Percentiles rank a stretch among this genome's conserved stretches.
Conservation (phyloP, 1,284 basidiomycete species). For the Pseudozyma sp. region DNA sequence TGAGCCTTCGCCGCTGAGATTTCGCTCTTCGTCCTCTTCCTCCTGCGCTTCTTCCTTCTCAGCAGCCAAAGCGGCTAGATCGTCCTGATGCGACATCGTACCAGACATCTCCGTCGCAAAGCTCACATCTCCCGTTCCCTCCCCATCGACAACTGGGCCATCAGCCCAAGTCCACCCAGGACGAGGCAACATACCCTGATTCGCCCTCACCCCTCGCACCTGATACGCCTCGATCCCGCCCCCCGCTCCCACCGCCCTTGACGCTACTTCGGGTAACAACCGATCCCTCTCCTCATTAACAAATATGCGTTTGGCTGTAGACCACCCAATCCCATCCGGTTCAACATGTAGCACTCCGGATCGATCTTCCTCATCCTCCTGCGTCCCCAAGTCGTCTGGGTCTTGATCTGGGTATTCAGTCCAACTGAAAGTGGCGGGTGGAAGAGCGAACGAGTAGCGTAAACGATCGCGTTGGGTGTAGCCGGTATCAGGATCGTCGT, state of each 20-base stretch:
- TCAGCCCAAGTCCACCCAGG: slow-evolving; percentile 28
- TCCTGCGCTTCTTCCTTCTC: neutral
- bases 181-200: slow-evolving; percentile 23
- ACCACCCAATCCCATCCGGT: slow-evolving; percentile 41
- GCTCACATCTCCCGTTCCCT: slow-evolving; percentile 1
- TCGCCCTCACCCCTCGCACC: slow-evolving; percentile 24
- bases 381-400: neutral
- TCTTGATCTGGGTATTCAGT: slow-evolving; percentile 15
- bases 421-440: slow-evolving; percentile 35
- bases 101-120: slow-evolving; percentile 11
- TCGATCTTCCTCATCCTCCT: neutral
- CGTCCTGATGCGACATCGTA: slow-evolving; percentile 4
- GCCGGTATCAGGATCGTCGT: slow-evolving; percentile 27
- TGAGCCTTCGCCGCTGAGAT: neutral
- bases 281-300: slow-evolving; percentile 34
- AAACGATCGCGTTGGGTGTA: slow-evolving; percentile 33
- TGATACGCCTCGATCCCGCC: slow-evolving; percentile 23
- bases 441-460: slow-evolving; percentile 31
- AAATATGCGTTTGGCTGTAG: slow-evolving; percentile 36
- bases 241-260: slow-evolving; percentile 3
- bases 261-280: slow-evolving; percentile 24
- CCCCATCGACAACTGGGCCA: neutral
- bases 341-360: slow-evolving; percentile 17
- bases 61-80: neutral
- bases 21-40: neutral